Base-by-base conservation (phyloP, 257 asterid genomes). In the Jacaranda copaia region DNA sequence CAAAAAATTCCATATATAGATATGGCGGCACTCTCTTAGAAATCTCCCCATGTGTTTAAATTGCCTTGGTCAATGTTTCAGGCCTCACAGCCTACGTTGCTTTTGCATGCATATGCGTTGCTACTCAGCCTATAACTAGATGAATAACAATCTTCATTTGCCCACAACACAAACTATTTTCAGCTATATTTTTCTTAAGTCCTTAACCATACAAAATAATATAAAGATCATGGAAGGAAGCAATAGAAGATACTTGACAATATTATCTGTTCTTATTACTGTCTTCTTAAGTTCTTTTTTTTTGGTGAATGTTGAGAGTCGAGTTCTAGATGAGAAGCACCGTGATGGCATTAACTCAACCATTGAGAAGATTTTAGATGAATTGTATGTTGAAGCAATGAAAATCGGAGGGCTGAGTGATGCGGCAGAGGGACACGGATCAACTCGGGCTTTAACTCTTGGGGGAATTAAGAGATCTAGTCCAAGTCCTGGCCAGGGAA, bases 401-500 rank as follows among this genome's bases (percentile, higher is more conserved):
- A 82, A 84, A 55, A 79, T 66, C 2, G 86, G 85, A 6, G 84
- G 89, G 10, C 79, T 77, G 5, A 72, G 83, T 14, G 36, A 14
- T 13, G 84, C 81, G 0, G 85, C 85, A 72, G 80, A 46, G 5
- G 85, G 84, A 6, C 80, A 81, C 43, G 46, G 46, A 42, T 6
- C 46, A 8, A 42, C 46, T 3, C 46, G 1, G 1, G 74, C 79
- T 57, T 46, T 74, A 16, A 77, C 79, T 51, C 68, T 82, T 2
- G 84, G 67, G 2, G 87, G 80, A 25, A 78, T 82, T 40, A 84
- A 82, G 84, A 84, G 68, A 32, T 80, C 90, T 14, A 84, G 85
- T 46, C 90, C 90, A 1, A 84, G 88, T 71, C 84, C 81, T 3
- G 84, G 87, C 38, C 82, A 1, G 0, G 86, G 88, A 66, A 12